Conservation (phyloP, 75 land plant species). For the Larix kaempferi region DNA sequence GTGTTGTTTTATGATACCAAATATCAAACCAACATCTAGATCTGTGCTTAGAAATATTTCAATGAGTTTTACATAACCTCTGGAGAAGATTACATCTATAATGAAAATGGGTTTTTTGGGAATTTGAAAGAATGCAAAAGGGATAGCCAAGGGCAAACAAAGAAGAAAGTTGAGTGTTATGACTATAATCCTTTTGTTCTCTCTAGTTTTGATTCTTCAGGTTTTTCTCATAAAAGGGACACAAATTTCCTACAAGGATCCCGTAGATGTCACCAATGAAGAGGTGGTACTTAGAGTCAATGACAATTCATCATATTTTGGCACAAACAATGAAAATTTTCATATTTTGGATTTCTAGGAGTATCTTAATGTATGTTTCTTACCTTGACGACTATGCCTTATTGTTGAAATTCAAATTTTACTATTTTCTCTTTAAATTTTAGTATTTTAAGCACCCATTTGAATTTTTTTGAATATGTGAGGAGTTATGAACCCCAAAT, state of each 20-base stretch:
- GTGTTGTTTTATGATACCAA: background rate
- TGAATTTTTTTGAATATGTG: too few relatives aligned
- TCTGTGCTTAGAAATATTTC: background rate
- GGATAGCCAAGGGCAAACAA: background rate
- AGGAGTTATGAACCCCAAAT: too few relatives aligned
- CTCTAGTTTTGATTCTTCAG: slow-evolving; percentile 5
- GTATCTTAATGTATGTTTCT: slow-evolving; percentile 84
- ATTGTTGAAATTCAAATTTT: too few relatives aligned
- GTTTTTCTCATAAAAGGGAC: background rate
- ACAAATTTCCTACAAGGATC: slow-evolving; percentile 1
- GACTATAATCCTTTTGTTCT: background rate
- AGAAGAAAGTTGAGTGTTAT: background rate
- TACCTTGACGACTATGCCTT: background rate
- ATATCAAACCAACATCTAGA: background rate
- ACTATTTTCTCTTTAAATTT: too few relatives aligned
- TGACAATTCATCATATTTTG: too few relatives aligned
- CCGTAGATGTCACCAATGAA: background rate
- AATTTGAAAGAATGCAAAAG: background rate
- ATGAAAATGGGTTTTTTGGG: background rate
- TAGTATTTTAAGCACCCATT: too few relatives aligned
- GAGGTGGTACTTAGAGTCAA: background rate
- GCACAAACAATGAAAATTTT: too few relatives aligned
- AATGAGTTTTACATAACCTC: background rate
- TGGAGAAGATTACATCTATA: background rate
- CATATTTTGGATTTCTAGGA: slow-evolving; percentile 76